phyloP scores from a whole-genome alignment of 768 basidiomycete genomes.

The Galerina marginata region DNA sequence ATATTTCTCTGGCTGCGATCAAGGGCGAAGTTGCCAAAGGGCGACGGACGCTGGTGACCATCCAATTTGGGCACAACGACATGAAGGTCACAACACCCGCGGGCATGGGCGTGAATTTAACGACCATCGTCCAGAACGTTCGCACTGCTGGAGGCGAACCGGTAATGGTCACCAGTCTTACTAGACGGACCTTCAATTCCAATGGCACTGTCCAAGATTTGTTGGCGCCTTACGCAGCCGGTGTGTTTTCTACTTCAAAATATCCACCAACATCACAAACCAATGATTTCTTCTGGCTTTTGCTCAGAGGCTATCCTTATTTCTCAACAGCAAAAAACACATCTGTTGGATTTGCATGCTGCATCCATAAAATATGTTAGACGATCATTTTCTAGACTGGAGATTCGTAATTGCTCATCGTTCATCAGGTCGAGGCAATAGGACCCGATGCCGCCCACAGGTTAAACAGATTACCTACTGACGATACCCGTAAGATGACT shows the following conservation, averaged over 20 bases:
- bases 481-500: constrained; percentile 39
- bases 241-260: constrained; percentile 16
- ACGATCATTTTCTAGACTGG: too few relatives aligned
- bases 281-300: not conserved
- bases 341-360: constrained; percentile 44
- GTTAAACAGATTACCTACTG: constrained; percentile 42
- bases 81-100: constrained; percentile 47
- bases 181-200: constrained; percentile 40
- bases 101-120: constrained; percentile 49
- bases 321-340: constrained; percentile 39
- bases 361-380: constrained; percentile 41
- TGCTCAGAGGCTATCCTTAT: constrained; percentile 39
- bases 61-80: constrained; percentile 51
- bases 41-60: constrained; percentile 40
- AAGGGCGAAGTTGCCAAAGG: constrained; percentile 40
- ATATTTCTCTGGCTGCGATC: constrained; percentile 40
- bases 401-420: not conserved
- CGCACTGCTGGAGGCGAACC: constrained; percentile 43
- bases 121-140: constrained; percentile 43
- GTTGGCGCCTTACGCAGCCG: constrained; percentile 44
- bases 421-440: constrained; percentile 39
- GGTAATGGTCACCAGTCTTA: constrained; percentile 46
- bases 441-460: constrained; percentile 44
- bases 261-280: not conserved
- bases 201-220: constrained; percentile 42